A percentile compares a stretch with the other conserved stretches of the same genome.
Conservation (phyloP, 176 grass and related monocot species). For the Leersia perrieri region DNA sequence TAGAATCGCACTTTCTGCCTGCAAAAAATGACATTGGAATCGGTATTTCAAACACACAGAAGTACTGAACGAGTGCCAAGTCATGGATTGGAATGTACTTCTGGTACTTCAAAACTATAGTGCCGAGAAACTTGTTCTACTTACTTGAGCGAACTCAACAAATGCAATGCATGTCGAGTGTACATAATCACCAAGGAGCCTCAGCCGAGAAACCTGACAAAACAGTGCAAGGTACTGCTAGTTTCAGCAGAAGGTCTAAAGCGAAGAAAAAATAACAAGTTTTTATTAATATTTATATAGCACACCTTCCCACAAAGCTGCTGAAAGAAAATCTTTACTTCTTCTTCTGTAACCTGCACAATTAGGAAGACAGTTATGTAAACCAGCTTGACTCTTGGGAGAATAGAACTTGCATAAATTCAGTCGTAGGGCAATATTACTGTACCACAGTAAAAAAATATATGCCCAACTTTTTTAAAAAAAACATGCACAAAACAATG, state of each 20-base stretch:
- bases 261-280: not conserved
- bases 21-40: not conserved
- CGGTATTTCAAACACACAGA: not conserved
- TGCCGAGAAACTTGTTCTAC: constrained; percentile 15
- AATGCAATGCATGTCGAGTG: constrained; percentile 94
- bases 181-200: constrained; percentile 88
- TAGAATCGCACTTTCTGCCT: constrained; percentile 90
- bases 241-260: constrained; percentile 7
- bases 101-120: not conserved
- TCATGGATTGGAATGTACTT: not conserved
- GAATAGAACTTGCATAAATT: not conserved
- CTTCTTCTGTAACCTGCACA: constrained; percentile 71
- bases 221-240: not conserved
- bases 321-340: constrained; percentile 87
- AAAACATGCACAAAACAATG: not conserved
- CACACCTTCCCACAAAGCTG: constrained; percentile 68
- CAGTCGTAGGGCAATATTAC: not conserved
- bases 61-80: not conserved
- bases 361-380: constrained; percentile 21
- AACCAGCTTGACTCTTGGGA: not conserved
- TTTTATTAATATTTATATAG: not conserved
- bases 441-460: not conserved
- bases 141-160: constrained; percentile 93
- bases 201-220: constrained; percentile 78
- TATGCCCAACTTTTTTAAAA: not conserved